These are phyloP conservation scores for Waltiozyma solani DNA, from an alignment of 1,139 yeast genomes.

Conservation along the genomic window DNA sequence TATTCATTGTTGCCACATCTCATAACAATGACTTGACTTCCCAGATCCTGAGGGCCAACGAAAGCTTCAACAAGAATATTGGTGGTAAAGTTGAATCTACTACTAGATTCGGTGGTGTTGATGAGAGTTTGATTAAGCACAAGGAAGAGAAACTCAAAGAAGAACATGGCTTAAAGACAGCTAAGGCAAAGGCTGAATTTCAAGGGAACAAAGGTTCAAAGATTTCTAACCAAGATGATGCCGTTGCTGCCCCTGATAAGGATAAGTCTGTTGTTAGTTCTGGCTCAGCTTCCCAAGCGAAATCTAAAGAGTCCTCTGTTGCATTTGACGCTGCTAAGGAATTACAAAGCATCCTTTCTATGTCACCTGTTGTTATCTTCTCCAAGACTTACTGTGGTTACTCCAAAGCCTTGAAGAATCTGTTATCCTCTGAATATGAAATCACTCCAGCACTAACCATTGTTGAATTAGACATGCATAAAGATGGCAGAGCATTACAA, in stretches of 20 bases:
- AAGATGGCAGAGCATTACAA: constrained; percentile 54
- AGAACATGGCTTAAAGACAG: background rate
- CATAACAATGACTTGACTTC: background rate
- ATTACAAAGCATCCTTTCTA: constrained; percentile 43
- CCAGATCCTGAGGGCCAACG: background rate
- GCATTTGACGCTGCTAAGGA: constrained; percentile 53
- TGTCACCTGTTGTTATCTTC: constrained; percentile 64
- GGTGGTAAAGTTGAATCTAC: background rate
- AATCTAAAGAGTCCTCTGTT: background rate
- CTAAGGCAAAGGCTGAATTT: background rate
- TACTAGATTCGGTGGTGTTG: background rate
- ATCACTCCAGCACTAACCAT: constrained; percentile 63
- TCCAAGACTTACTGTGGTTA: constrained; percentile 70
- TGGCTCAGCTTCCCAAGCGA: background rate
- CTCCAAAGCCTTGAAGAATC: constrained; percentile 58
- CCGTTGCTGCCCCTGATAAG: background rate
- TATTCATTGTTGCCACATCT: background rate
- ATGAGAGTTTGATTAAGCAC: background rate
- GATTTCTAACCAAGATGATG: background rate
- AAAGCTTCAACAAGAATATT: background rate
- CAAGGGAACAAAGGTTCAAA: too few species aligned
- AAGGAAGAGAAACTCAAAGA: background rate
- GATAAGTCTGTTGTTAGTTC: too few species aligned
- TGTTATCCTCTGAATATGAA: constrained; percentile 52
- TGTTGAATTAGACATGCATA: constrained; percentile 78